Conservation (phyloP, 495 filamentous ascomycete genomes). For the Penicillium silybi region DNA sequence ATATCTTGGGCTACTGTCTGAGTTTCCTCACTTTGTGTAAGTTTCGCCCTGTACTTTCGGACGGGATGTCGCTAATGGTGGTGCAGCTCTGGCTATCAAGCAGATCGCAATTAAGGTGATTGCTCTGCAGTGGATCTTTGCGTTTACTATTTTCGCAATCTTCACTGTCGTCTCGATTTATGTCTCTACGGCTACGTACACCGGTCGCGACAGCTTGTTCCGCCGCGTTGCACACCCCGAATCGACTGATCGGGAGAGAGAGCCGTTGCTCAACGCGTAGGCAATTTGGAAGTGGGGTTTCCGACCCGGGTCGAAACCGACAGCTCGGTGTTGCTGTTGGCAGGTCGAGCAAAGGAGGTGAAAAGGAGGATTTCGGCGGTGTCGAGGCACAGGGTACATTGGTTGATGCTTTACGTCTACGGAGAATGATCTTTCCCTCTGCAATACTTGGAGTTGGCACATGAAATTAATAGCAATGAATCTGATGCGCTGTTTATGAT, state of each 20-base stretch:
- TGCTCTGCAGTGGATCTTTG: conserved; percentile 87
- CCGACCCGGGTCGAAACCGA: background rate
- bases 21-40: conserved; percentile 65
- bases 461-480: background rate
- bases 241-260: conserved; percentile 35
- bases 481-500: conserved; percentile 2
- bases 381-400: too few species aligned
- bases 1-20: conserved; percentile 74
- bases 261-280: conserved; percentile 35
- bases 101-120: conserved; percentile 69
- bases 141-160: conserved; percentile 74
- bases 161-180: conserved; percentile 62
- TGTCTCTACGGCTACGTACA: conserved; percentile 61
- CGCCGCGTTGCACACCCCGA: conserved; percentile 34
- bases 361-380: background rate
- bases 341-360: background rate
- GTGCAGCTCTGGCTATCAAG: conserved; percentile 62
- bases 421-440: background rate
- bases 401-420: background rate
- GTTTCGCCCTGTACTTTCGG: conserved; percentile 7
- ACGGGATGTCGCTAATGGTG: background rate
- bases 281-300: conserved; percentile 1
- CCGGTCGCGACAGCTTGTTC: conserved; percentile 49
- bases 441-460: background rate
- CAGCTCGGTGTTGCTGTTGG: background rate